Evolutionary conservation across 2,329 filamentous ascomycete genomes (phyloP).

Genomic region (Cryoendolithus antarcticus): DNA sequence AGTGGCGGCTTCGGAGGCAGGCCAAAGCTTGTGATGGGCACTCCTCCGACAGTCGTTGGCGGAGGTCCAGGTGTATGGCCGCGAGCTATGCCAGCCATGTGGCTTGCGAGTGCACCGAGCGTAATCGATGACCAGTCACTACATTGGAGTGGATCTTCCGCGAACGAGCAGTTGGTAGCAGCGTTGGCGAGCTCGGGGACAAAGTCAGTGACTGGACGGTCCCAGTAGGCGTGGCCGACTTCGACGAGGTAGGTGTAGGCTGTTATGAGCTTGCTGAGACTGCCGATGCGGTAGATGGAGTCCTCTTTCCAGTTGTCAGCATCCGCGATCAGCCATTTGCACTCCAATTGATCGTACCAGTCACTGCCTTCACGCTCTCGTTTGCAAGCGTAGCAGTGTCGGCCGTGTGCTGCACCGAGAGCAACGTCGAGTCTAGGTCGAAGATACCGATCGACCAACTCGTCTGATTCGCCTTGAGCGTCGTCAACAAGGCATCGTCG

Average conservation of each 20-base stretch:
- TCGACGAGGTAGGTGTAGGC: constrained; percentile 31
- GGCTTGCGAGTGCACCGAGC: constrained; percentile 32
- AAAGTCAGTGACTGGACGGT: constrained; percentile 35
- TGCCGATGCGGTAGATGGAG: constrained; percentile 8
- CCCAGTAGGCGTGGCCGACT: constrained; percentile 21
- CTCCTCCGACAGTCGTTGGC: background rate
- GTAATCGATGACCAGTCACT: constrained; percentile 39
- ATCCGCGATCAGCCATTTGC: background rate
- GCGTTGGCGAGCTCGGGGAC: constrained; percentile 27
- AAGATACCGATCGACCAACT: constrained; percentile 7
- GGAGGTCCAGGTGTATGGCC: background rate
- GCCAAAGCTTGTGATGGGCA: background rate
- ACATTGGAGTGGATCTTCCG: constrained; percentile 20
- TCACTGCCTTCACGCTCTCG: constrained; percentile 3
- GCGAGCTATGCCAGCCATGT: constrained; percentile 31
- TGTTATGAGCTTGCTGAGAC: constrained; percentile 14
- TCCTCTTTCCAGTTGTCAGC: constrained; percentile 4
- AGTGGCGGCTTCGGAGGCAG: constrained; percentile 2
- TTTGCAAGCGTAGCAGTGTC: constrained; percentile 7
- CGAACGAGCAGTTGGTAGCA: constrained; percentile 13
- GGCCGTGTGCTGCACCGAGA: constrained; percentile 9
- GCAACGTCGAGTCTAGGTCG: constrained; percentile 8
- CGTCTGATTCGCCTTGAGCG: constrained; percentile 2
- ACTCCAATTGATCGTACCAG: constrained; percentile 7
- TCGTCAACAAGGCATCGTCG: constrained; percentile 5